Evolutionary conservation across 331 rosid species (phyloP).

Genomic region (Pyracantha coccinea): DNA sequence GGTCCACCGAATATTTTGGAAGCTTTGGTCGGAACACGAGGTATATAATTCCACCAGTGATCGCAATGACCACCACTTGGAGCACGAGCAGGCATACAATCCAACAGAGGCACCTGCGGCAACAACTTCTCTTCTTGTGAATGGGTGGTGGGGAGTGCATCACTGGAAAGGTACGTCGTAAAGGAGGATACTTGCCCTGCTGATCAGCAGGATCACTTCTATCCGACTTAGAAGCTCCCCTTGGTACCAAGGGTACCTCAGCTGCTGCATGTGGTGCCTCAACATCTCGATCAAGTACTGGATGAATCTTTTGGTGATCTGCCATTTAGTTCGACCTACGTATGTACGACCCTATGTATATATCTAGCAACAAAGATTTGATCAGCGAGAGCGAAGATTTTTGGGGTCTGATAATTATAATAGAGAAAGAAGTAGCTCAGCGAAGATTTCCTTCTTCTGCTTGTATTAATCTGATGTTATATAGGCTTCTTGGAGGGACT

Average conservation of each 20-base stretch:
- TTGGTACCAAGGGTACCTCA: conserved; percentile 45
- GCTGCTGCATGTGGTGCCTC: conserved; percentile 36
- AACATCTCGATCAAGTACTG: conserved; percentile 33
- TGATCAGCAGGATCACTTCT: background rate
- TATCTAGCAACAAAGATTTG: too few relatives aligned
- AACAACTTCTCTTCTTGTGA: conserved; percentile 51
- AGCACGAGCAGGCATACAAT: conserved; percentile 28
- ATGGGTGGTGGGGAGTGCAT: conserved; percentile 46
- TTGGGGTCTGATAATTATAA: too few relatives aligned
- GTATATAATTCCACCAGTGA: conserved; percentile 47
- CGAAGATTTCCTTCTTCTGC: too few relatives aligned
- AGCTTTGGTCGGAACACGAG: conserved; percentile 78
- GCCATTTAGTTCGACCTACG: conserved; percentile 19
- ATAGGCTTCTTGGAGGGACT: background rate
- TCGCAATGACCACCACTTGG: conserved; percentile 36
- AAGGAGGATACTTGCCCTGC: conserved; percentile 10
- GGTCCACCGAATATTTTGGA: conserved; percentile 56
- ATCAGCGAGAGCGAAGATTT: too few relatives aligned
- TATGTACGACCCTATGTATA: too few relatives aligned
- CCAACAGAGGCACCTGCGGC: conserved; percentile 57
- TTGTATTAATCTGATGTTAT: too few relatives aligned
- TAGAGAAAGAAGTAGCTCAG: background rate
- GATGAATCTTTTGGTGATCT: conserved; percentile 68
- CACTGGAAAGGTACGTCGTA: conserved; percentile 30
- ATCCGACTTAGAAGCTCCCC: conserved; percentile 42